Percentiles rank a stretch among this genome's conserved stretches.
phyloP scores from a whole-genome alignment of 83 land plant species.

The Diphasiastrum complanatum region DNA sequence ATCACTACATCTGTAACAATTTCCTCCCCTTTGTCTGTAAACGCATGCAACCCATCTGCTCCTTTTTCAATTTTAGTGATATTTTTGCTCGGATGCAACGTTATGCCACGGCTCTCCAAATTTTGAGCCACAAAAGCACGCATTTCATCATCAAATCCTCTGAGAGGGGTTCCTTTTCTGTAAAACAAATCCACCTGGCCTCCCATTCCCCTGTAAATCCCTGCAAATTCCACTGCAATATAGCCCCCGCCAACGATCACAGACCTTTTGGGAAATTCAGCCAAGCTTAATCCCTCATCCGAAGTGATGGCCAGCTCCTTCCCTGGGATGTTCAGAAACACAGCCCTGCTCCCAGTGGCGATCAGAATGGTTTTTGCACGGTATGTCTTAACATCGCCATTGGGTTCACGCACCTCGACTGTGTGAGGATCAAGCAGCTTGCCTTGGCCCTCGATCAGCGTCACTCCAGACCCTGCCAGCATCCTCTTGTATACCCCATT shows the following conservation, averaged over 20 bases:
- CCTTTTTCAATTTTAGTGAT: slow-evolving; percentile 69
- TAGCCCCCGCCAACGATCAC: slow-evolving; percentile 92
- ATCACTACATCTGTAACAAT: slow-evolving; percentile 68
- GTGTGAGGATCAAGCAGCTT: slow-evolving; percentile 68
- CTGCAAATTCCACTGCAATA: slow-evolving; percentile 96
- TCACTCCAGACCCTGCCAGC: slow-evolving; percentile 75
- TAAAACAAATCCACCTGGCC: slow-evolving; percentile 65
- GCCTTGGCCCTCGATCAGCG: slow-evolving; percentile 68
- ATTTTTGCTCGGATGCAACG: slow-evolving; percentile 56
- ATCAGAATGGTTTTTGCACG: slow-evolving; percentile 74
- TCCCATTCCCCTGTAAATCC: slow-evolving; percentile 92
- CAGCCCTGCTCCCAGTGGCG: slow-evolving; percentile 90
- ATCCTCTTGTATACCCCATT: slow-evolving; percentile 82
- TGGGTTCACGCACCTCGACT: slow-evolving; percentile 57
- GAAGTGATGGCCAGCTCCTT: slow-evolving; percentile 88
- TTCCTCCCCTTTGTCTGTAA: slow-evolving; percentile 70
- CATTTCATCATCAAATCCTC: slow-evolving; percentile 99
- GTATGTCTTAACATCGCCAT: slow-evolving; percentile 48
- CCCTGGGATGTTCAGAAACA: slow-evolving; percentile 62
- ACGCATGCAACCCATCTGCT: slow-evolving; percentile 66
- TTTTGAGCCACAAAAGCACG: slow-evolving; percentile 75
- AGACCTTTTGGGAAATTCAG: slow-evolving; percentile 70
- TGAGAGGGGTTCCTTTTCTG: slow-evolving; percentile 79
- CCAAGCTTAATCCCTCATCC: slow-evolving; percentile 89
- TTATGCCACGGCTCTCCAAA: slow-evolving; percentile 80